These are phyloP conservation scores for Kazachstania psychrophila DNA, from an alignment of 805 yeast genomes.

Conservation along the genomic window DNA sequence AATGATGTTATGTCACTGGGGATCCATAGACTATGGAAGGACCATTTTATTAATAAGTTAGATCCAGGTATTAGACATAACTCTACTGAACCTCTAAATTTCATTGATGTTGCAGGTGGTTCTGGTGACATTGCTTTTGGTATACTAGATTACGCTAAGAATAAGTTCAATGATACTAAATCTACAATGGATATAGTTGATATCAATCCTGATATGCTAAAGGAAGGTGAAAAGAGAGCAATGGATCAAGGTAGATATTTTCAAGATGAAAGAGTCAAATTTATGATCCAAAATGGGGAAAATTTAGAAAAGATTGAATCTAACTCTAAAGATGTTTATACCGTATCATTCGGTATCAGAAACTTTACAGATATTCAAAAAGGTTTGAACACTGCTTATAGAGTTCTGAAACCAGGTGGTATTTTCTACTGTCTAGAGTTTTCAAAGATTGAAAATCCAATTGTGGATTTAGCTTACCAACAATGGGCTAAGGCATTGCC, in stretches of 20 bases:
- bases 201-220: constrained; percentile 92
- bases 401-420: constrained; percentile 96
- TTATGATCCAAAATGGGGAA: constrained; percentile 90
- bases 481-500: constrained; percentile 86
- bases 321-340: constrained; percentile 87
- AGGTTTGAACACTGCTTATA: constrained; percentile 88
- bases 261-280: constrained; percentile 51
- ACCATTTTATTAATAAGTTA: constrained; percentile 73
- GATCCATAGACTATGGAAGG: constrained; percentile 90
- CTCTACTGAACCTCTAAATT: constrained; percentile 62
- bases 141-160: constrained; percentile 80
- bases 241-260: constrained; percentile 47
- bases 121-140: constrained; percentile 98
- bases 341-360: constrained; percentile 95
- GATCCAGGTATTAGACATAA: constrained; percentile 94
- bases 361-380: constrained; percentile 92
- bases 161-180: constrained; percentile 60
- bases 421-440: constrained; percentile 94
- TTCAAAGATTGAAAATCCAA: constrained; percentile 76
- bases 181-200: constrained; percentile 87
- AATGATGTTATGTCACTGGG: constrained; percentile 98
- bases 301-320: constrained; percentile 72
- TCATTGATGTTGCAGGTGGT: constrained; percentile 97
- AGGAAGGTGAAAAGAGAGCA: constrained; percentile 79
- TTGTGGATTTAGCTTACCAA: constrained; percentile 68